Evolutionary conservation across 2,329 filamentous ascomycete species (phyloP), one percentile per base, ranked within the genome.

Genomic region (Botrytis elliptica): DNA sequence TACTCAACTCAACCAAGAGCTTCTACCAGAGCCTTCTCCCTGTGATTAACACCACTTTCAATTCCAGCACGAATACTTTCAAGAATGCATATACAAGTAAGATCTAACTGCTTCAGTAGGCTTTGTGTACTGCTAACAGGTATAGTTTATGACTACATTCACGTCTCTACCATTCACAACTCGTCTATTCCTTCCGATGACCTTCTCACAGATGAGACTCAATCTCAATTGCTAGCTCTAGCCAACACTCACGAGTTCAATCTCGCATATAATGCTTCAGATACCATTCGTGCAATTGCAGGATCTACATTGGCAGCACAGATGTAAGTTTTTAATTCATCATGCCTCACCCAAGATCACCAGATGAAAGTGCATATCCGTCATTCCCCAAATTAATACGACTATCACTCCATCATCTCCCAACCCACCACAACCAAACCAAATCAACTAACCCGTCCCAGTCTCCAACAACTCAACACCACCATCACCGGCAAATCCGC

Each of bases 191-290:
- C 88, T 40, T 86, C 87, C 5, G 80, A 84, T 38, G 81, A 88
- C 70, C 85, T 93, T 64, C 86, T 95, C 75, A 91, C 89, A 65
- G 78, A 84, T 55, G 84, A 85, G 2, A 87, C 87, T 40, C 85
- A 93, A 72, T 81, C 84, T 78, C 88, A 92, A 80, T 88, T 96
- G 73, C 87, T 88, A 78, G 87, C 88, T n/a, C 89, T 96, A 46
- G 94, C 95, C 77, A 90, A 95, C 81, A 84, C 85, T 74, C 93
- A 96, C 82, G 92, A 98, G 82, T 97, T 88, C 85, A 91, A 91
- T 79, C 89, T 96, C 22, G 93, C 93, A 71, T 97, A 92, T 88
- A 95, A 97, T 84, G 83, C 85, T 76, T 92, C 90, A 83, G 93
- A 95, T 79, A 84, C 87, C 63, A 85, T 87, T 77, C 87, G 88